These are phyloP conservation scores for Phytopythium sindhum DNA, from an alignment of 352 stramenopile species.

Conservation along the genomic window DNA sequence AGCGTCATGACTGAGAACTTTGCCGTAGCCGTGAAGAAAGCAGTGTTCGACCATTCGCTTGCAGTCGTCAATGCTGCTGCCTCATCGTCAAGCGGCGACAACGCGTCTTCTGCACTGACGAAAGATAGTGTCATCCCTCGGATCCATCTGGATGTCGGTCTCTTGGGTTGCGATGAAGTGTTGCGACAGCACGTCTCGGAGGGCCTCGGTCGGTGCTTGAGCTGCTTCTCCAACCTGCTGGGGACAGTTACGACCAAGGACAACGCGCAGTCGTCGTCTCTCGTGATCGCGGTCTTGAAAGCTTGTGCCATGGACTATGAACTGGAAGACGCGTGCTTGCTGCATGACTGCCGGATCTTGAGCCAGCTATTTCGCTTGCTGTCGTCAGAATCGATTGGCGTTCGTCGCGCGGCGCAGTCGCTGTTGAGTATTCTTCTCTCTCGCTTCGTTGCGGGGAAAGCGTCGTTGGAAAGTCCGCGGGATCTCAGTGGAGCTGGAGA, in stretches of 20 bases:
- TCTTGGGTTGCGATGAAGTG: conserved; percentile 50
- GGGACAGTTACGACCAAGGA: conserved; percentile 4
- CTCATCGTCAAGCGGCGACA: background rate
- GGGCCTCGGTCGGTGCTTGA: conserved; percentile 44
- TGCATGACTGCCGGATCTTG: conserved; percentile 63
- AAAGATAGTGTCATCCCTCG: conserved; percentile 18
- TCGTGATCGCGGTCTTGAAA: conserved; percentile 51
- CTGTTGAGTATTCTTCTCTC: conserved; percentile 56
- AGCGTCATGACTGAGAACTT: conserved; percentile 52
- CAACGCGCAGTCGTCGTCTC: conserved; percentile 3
- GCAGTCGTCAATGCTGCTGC: conserved; percentile 13
- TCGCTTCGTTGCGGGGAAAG: conserved; percentile 48
- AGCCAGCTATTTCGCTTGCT: conserved; percentile 51
- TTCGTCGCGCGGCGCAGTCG: conserved; percentile 53
- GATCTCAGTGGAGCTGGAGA: conserved; percentile 16
- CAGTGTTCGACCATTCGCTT: conserved; percentile 27
- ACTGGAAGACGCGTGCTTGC: conserved; percentile 67
- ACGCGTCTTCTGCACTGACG: conserved; percentile 1
- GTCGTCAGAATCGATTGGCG: conserved; percentile 31
- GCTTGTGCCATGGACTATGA: conserved; percentile 67
- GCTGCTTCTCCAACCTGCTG: conserved; percentile 27
- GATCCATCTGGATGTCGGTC: conserved; percentile 53
- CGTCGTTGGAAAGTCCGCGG: conserved; percentile 11
- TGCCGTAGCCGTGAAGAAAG: conserved; percentile 33
- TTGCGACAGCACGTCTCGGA: conserved; percentile 43